A percentile compares a stretch with the other conserved stretches of the same genome.
Evolutionary conservation across 345 rosid genomes (phyloP).

Genomic region (Citrus mangshanensis): DNA sequence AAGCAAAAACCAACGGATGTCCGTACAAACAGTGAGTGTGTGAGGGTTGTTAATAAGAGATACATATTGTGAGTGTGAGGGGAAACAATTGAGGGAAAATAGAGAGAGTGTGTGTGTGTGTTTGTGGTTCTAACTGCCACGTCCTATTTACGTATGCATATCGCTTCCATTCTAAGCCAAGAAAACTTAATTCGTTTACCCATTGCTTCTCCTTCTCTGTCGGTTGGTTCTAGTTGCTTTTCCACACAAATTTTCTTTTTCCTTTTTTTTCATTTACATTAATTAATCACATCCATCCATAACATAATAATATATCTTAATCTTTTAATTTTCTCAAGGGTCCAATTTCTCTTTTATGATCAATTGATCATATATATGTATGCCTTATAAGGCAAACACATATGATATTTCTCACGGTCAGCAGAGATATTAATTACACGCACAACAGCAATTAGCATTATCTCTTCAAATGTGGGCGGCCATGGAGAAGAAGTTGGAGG

Average conservation of each 20-base stretch:
- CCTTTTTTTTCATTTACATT: background rate
- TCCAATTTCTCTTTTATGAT: no score
- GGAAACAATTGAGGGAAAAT: no score
- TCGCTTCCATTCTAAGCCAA: constrained; percentile 74
- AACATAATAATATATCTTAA: no score
- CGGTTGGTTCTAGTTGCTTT: constrained; percentile 54
- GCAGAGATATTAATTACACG: no score
- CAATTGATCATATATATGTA: background rate
- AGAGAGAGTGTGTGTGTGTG: constrained; percentile 5
- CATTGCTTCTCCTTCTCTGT: constrained; percentile 50
- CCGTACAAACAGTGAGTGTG: constrained; percentile 28
- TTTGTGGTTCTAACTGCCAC: constrained; percentile 46
- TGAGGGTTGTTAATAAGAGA: background rate
- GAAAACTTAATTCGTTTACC: constrained; percentile 34
- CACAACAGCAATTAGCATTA: background rate
- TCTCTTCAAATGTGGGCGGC: no score
- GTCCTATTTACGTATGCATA: constrained; percentile 32
- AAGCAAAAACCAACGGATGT: constrained; percentile 29
- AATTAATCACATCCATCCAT: constrained; percentile 2
- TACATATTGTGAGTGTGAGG: no score
- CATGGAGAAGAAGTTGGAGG: background rate
- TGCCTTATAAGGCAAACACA: background rate
- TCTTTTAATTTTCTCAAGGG: no score
- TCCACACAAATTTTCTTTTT: constrained; percentile 30
- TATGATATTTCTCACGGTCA: background rate